A percentile compares a stretch with the other conserved stretches of the same genome.
Conservation (phyloP, 1,284 basidiomycete species). For the Pseudozyma sp. region DNA sequence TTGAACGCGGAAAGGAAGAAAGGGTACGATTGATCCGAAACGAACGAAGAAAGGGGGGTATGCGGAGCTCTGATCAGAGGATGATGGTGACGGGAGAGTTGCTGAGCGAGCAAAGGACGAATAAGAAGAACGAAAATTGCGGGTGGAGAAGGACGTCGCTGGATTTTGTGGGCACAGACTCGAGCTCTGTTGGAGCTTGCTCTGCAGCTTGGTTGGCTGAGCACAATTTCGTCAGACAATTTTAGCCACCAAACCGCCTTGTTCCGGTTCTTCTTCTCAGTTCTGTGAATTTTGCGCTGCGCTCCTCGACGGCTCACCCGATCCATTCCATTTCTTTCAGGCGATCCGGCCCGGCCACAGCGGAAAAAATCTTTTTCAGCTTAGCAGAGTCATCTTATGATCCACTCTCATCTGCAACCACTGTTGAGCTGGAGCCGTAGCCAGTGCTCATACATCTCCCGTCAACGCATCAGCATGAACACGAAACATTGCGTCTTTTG, state of each 20-base stretch:
- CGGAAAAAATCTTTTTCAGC: slow-evolving; percentile 17
- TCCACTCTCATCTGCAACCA: background rate
- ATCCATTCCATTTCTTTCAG: background rate
- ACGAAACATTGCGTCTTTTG: too few relatives aligned
- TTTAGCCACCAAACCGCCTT: background rate
- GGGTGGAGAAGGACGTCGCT: slow-evolving; percentile 27
- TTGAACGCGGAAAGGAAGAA: slow-evolving; percentile 1
- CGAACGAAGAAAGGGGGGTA: slow-evolving; percentile 7
- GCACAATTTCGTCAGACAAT: slow-evolving; percentile 2
- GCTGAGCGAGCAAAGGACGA: slow-evolving; percentile 12
- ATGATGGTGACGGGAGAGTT: slow-evolving; percentile 9
- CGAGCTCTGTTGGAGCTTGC: background rate
- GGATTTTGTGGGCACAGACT: slow-evolving; percentile 1
- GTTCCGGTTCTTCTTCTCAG: slow-evolving; percentile 1
- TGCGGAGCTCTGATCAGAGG: slow-evolving; percentile 6
- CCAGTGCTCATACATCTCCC: too few relatives aligned
- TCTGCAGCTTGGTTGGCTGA: background rate
- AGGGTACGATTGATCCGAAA: background rate
- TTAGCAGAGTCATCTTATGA: slow-evolving; percentile 17
- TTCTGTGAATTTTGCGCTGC: background rate
- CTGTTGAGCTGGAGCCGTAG: too few relatives aligned
- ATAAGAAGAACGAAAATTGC: slow-evolving; percentile 28
- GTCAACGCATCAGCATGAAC: too few relatives aligned
- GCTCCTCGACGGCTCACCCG: background rate
- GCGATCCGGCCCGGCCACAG: background rate